Evolutionary conservation across 2,329 filamentous ascomycete genomes (phyloP).

Genomic region (Pseudogymnoascus sp.): DNA sequence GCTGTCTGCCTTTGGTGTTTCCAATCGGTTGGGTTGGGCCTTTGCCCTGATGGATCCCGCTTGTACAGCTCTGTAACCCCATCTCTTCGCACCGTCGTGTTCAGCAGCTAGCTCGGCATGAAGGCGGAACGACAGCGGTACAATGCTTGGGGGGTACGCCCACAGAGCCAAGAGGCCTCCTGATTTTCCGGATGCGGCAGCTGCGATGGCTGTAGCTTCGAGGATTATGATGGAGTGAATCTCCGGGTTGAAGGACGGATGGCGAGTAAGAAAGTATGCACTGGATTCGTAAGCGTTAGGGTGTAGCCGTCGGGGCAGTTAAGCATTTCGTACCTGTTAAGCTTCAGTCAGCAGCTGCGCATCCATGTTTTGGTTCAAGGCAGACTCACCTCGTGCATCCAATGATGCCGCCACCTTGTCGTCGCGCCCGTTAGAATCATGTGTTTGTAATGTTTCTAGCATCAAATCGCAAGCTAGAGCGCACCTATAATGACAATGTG

Average conservation of each 20-base stretch:
- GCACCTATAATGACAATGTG: constrained; percentile 30
- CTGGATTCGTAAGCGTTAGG: constrained; percentile 37
- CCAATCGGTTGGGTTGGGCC: constrained; percentile 21
- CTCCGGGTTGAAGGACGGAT: constrained; percentile 65
- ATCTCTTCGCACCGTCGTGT: constrained; percentile 63
- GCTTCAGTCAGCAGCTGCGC: background rate
- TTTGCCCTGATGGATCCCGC: constrained; percentile 32
- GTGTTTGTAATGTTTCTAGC: background rate
- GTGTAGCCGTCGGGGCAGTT: background rate
- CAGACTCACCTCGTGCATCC: constrained; percentile 47
- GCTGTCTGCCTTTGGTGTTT: constrained; percentile 33
- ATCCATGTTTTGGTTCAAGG: background rate
- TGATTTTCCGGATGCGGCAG: constrained; percentile 84
- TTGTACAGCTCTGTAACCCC: constrained; percentile 61
- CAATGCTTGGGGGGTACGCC: constrained; percentile 77
- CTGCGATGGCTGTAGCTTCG: constrained; percentile 73
- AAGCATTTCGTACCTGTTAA: background rate
- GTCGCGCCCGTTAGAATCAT: background rate
- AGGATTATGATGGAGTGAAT: constrained; percentile 72
- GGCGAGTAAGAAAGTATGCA: constrained; percentile 80
- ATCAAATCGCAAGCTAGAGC: background rate
- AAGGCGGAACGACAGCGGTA: constrained; percentile 72
- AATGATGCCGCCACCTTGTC: constrained; percentile 68
- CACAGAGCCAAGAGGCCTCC: constrained; percentile 80
- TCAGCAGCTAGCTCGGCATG: constrained; percentile 72